These are phyloP conservation scores for Trifolium repens DNA, from an alignment of 306 rosid genomes.

Conservation along the genomic window DNA sequence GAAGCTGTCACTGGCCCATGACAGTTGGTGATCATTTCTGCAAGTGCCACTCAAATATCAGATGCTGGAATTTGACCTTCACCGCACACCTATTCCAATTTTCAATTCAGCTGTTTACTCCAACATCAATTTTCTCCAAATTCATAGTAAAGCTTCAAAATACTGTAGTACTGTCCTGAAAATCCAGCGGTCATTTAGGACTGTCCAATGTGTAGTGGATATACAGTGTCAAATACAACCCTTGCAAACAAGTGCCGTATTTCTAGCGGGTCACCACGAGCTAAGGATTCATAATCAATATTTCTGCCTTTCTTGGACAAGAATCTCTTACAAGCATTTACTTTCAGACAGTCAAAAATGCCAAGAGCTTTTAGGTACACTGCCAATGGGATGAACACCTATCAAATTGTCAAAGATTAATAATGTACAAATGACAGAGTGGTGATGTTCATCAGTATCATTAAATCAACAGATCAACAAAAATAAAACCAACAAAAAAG, in stretches of 20 bases:
- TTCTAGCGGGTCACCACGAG: conserved; percentile 57
- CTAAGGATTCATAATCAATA: conserved; percentile 60
- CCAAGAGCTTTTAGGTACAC: conserved; percentile 57
- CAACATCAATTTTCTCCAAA: conserved; percentile 31
- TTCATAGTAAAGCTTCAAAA: conserved; percentile 18
- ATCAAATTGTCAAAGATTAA: conserved; percentile 45
- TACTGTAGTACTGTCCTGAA: conserved; percentile 11
- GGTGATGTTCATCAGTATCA: conserved; percentile 7
- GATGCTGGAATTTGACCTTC: conserved; percentile 34
- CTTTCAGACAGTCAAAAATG: conserved; percentile 58
- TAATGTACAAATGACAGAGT: conserved; percentile 22
- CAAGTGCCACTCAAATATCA: conserved; percentile 4
- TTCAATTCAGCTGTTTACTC: conserved; percentile 25
- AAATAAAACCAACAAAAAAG: conserved; percentile 22
- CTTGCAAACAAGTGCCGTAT: conserved; percentile 74
- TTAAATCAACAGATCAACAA: conserved; percentile 13
- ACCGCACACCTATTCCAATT: conserved; percentile 12
- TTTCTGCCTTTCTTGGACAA: conserved; percentile 61
- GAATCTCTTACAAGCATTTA: conserved; percentile 36
- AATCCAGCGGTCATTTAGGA: conserved; percentile 29
- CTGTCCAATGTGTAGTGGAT: conserved; percentile 53
- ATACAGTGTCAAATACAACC: conserved; percentile 72
- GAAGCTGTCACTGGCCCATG: conserved; percentile 8
- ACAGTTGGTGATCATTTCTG: conserved; percentile 23
- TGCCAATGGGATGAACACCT: conserved; percentile 76